Base-by-base conservation (phyloP, 768 basidiomycete genomes). In the Pleurotus giganteus region DNA sequence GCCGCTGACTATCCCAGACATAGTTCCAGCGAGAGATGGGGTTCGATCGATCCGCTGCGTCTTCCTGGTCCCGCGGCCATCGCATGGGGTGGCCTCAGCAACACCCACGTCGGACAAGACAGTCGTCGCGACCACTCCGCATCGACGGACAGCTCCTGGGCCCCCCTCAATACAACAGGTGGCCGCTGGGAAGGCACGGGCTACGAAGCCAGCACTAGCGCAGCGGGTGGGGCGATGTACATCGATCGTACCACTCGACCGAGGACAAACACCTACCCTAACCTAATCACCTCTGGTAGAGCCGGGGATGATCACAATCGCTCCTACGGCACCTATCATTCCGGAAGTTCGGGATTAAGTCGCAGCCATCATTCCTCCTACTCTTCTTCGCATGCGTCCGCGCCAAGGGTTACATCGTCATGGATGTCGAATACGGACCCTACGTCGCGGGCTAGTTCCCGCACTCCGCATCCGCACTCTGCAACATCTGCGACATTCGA, bases 101-200 rank as follows among this genome's bases (percentile, higher is more conserved):
- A 34, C 64, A 11, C 72, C 75, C 26, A 66, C 74, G 15, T 61
- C 73, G 23, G 74, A 76, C 32, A 67, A 63, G 37, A 59, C 67
- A 2, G 76, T 74, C 60, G 58, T 58, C 19, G 66, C 66, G 17
- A 71, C 59, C 46, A 64, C 70, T 11, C 59, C 63, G 4, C 62
- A 66, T 53, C 51, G 15, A 45, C 28, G 19, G 32, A 37, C 27
- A 68, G 71, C 19, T 64, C 66, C 1, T 78, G 76, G 76, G 56
- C 72, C 4, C 63, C 72, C 15, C 61, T 70, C 24, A 69, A 70
- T 41, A 63, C 71, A 4, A 71, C 74, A 43, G 61, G 72, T 6
- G 61, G 59, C 44, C 75, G 74, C 13, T 79, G 75, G 76, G 71
- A 73, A 50, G 68, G 68, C 37, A 65, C 69, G 17, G 58, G 66